Evolutionary conservation across 169 alveolate genomes (phyloP), one percentile per base, ranked within the genome.

Genomic region (Perkinsus chesapeaki): DNA sequence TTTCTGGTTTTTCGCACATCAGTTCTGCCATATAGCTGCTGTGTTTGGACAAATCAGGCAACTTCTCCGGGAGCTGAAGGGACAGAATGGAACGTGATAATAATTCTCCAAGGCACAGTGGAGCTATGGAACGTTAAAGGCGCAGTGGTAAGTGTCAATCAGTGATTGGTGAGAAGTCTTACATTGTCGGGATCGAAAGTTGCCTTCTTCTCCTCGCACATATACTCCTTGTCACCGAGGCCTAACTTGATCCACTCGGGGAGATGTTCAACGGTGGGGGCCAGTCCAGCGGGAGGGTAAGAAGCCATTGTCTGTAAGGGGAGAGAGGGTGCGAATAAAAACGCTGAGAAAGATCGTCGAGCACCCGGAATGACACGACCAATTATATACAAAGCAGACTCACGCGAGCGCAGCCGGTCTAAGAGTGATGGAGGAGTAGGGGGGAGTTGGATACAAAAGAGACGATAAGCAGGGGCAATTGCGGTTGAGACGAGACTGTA

Each of bases 171-270:
- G 37, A 60, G 1, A 34, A 16, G 82, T 27, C 82, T 27, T 1
- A 60, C 82, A 27, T 91, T 39, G 43, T 91, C 93, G 1, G 82
- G 82, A 12, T 73, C 82, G 73, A 91, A 91, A 39, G 73, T 39
- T 19, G 93, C 93, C 34, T 39, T 39, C 38, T 34, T 39, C 48
- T 91, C 93, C 73, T 37, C 72, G 38, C 93, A 91, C 82, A 39
- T 39, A 73, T 91, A 91, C 93, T 91, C 93, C 31, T 37, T 39
- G 93, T 37, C 93, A 34, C 93, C 93, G 39, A 47, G 60, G 39
- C 93, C 93, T 27, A 0, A 10, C 93, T 39, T 91, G 39, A 91
- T 91, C 48, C 93, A 39, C 73, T 91, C 93, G 19, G 73, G 73
- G 34, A 91, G 93, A 19, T 3, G 82, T 20, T 39, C 3, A 39